phyloP scores from a whole-genome alignment of 306 rosid genomes.

The Begonia peltatifolia region DNA sequence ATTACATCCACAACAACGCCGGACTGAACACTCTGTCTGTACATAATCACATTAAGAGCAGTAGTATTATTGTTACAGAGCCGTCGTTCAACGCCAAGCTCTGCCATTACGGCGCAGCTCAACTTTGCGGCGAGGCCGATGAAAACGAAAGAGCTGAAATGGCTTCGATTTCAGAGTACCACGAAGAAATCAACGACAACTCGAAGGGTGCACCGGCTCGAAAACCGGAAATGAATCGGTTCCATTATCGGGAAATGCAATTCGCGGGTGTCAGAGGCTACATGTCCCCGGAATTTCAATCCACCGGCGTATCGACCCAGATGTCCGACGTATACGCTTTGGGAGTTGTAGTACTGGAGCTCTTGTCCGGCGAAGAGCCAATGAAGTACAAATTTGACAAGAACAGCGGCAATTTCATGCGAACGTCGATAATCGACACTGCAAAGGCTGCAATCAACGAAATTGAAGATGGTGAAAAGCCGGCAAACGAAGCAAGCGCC shows the following conservation, averaged over 20 bases:
- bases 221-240: conserved; percentile 1
- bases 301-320: conserved; percentile 44
- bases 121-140: conserved; percentile 61
- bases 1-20: conserved; percentile 60
- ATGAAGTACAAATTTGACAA: conserved; percentile 38
- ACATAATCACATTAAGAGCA: conserved; percentile 68
- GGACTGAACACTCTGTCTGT: conserved; percentile 38
- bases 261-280: conserved; percentile 65
- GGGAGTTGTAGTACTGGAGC: conserved; percentile 74
- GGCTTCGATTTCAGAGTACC: background rate
- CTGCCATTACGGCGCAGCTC: conserved; percentile 81
- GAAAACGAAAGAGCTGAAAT: background rate
- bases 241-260: conserved; percentile 11
- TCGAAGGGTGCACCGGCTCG: conserved; percentile 4
- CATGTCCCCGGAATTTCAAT: conserved; percentile 78
- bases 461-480: no score
- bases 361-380: conserved; percentile 62
- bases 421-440: conserved; percentile 39
- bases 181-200: conserved; percentile 13
- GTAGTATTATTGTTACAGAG: conserved; percentile 50
- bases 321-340: conserved; percentile 65
- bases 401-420: conserved; percentile 25
- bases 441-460: conserved; percentile 33
- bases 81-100: conserved; percentile 47
- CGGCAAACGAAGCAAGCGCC: background rate